Base-by-base conservation (phyloP, 2,329 filamentous ascomycete species). In the Epicoccum nigrum region DNA sequence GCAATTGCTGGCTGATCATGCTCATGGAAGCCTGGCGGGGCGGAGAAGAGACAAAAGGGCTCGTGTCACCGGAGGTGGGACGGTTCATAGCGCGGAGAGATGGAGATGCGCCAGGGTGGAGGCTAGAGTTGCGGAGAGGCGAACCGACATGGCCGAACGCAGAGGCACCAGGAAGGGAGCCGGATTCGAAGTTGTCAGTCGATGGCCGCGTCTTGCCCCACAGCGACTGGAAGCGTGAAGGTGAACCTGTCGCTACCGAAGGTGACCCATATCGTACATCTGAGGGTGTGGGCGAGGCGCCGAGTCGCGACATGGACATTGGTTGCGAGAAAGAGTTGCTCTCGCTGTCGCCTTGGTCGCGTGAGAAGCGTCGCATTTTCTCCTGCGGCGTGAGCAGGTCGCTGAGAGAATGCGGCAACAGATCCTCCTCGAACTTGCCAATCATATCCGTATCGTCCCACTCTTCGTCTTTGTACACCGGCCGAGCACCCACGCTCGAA, bases 401-500 rank as follows among this genome's bases (percentile, higher is more conserved):
- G 56, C 84, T 83, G 37, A 87, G 71, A 47, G 80, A 84, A 21
- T 81, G 88, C 0, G 93, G 94, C 8, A 97, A 80, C 64, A 94
- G 90, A 65, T 96, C 92, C 66, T 96, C 92, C 71, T 96, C 90
- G 63, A 94, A 93, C 23, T 87, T 83, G 65, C 95, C 94, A 48
- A 81, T 78, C 55, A 77, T 73, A 31, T 68, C 67, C 16, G 64
- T 45, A 15, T 69, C 67, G 32, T 69, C 67, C 79, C 83, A 85
- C 43, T 86, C 83, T 59, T 85, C 82, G 7, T 76, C 72, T 48
- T 70, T 67, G 49, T 70, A 69, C 1, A 77, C 75, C 4, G 69
- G 62, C 11, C 69, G 52, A 71, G 81, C 68, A 73, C 85, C 70
- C 9, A 87, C 76, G 67, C 84, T 86, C 4, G 83, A 80, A 15